Base-by-base conservation (phyloP, 352 stramenopile species). In the Globisporangium spinosum region DNA sequence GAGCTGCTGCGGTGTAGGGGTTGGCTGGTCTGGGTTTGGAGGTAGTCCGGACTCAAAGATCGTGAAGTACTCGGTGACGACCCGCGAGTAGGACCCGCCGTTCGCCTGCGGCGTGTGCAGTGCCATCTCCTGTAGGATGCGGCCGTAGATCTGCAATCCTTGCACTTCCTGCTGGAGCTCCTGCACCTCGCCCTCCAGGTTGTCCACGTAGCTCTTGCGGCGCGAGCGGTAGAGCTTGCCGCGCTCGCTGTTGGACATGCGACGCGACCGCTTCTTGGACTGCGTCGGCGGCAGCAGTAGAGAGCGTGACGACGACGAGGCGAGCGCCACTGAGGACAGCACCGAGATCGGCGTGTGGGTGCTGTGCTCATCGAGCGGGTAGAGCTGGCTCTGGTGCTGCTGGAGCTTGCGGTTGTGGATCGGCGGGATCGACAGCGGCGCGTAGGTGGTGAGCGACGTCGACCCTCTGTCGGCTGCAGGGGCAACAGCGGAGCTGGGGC, bases 171-270 rank as follows among this genome's bases (percentile, higher is more conserved):
- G 38, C 9, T 64, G 56, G 40, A 78, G 62, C 17, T 64, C 68
- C 60, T 55, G 22, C 53, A 76, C 64, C 25, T 77, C 40, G 7
- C 70, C 45, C 45, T 80, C 71, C 12, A 80, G 56, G 2, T 49
- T 65, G 29, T 77, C 68, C 10, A 77, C 69, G 65, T 80, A 80
- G 35, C 69, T 65, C 62, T 77, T 77, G 35, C 71, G 65, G n/a
- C 71, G 64, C 25, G 68, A 75, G 15, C 74, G 74, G 32, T 79
- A 79, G 5, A 76, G 59, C 35, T 79, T 79, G 29, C 74, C 70
- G 3, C 73, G 73, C 40, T 79, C 73, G 49, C 73, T 79, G 51
- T 79, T 78, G 38, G 72, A 76, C 72, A 78, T 76, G 55, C 65
- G 64, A 3, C 66, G 64, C 22, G 43, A 38, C 22, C 61, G 64